Conservation (phyloP, 768 basidiomycete genomes). For the Xerocomellus chrysenteron region DNA sequence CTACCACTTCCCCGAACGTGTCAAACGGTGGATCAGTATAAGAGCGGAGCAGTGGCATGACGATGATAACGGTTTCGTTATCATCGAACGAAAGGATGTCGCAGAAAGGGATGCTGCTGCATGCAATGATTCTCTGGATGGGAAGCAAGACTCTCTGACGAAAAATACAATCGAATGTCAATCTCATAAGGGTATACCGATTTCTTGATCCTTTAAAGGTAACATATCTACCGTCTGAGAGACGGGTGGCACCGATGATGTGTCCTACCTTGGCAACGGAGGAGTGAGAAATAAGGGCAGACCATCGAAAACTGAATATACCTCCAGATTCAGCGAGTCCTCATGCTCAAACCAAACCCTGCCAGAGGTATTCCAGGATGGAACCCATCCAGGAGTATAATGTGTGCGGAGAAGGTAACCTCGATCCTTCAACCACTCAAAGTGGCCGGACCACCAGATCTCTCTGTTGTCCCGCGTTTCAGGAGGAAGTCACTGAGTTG, state of each 20-base stretch:
- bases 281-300: not conserved
- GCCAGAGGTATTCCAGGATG: conserved; percentile 3
- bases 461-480: not conserved
- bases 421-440: not conserved
- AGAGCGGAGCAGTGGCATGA: conserved; percentile 6
- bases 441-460: conserved; percentile 2
- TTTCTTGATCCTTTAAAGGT: conserved; percentile 22
- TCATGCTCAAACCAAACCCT: not conserved
- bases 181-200: conserved; percentile 24
- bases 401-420: conserved; percentile 10
- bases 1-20: conserved; percentile 33
- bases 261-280: not conserved
- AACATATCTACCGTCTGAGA: conserved; percentile 27
- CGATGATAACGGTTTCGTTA: not conserved
- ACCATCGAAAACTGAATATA: conserved; percentile 8
- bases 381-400: conserved; percentile 10
- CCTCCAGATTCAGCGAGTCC: not conserved
- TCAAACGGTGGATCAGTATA: conserved; percentile 20
- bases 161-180: conserved; percentile 28
- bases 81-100: conserved; percentile 20
- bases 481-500: conserved; percentile 1
- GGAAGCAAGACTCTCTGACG: not conserved
- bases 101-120: conserved; percentile 31
- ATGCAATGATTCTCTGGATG: conserved; percentile 35
- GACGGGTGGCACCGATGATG: conserved; percentile 30